These are phyloP conservation scores for Fremontodendron californicum DNA, from an alignment of 345 rosid genomes.

Conservation along the genomic window DNA sequence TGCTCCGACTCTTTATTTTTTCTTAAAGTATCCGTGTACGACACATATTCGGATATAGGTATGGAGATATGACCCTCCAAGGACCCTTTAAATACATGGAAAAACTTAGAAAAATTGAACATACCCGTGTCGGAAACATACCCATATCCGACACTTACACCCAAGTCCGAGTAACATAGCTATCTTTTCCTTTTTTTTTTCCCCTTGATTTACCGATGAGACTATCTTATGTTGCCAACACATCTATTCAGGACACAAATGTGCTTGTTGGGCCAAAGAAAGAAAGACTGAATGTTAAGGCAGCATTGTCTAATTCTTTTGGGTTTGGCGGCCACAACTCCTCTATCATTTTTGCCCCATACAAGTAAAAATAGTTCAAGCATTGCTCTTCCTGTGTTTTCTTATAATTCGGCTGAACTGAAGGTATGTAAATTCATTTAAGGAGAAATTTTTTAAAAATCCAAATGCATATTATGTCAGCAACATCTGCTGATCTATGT, in stretches of 20 bases:
- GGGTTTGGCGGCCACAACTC: constrained; percentile 98
- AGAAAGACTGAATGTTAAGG: constrained; percentile 78
- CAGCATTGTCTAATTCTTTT: constrained; percentile 83
- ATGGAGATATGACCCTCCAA: no score
- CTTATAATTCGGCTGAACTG: neutral
- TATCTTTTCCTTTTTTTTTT: neutral
- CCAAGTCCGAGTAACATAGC: no score
- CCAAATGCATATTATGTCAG: neutral
- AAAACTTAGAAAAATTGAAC: neutral
- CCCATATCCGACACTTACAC: no score
- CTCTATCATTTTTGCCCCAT: constrained; percentile 82
- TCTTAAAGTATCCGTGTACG: no score
- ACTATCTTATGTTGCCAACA: neutral
- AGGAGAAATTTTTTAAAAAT: no score
- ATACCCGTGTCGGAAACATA: no score
- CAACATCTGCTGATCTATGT: neutral
- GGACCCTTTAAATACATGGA: neutral
- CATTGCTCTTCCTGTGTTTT: constrained; percentile 4
- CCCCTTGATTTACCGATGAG: neutral
- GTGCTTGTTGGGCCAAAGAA: constrained; percentile 80
- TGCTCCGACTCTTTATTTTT: no score
- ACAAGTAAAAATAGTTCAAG: constrained; percentile 41
- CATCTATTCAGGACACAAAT: constrained; percentile 49
- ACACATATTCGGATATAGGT: no score
- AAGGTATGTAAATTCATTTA: constrained; percentile 8